phyloP scores from a whole-genome alignment of 2,329 filamentous ascomycete species.

The Ophiosphaerella narmari region DNA sequence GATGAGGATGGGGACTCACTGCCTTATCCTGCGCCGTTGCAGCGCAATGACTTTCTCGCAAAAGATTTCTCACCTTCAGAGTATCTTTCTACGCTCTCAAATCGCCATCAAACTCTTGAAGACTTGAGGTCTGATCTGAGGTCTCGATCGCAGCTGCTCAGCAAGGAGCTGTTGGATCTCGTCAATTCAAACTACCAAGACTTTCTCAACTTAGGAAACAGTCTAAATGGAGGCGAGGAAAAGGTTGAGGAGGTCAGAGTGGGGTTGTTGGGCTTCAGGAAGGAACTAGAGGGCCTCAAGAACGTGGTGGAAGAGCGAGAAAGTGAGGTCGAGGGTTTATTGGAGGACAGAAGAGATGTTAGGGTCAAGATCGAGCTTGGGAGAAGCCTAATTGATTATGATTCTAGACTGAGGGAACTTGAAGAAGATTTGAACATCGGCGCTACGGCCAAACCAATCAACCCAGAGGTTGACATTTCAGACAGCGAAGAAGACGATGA shows the following conservation, averaged over 20 bases:
- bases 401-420: conserved; percentile 64
- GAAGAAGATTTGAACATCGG: conserved; percentile 67
- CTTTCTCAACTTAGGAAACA: conserved; percentile 81
- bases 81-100: conserved; percentile 81
- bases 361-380: conserved; percentile 66
- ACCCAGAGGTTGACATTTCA: conserved; percentile 13
- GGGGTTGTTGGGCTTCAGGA: conserved; percentile 80
- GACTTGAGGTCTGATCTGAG: conserved; percentile 87
- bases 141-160: conserved; percentile 76
- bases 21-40: conserved; percentile 85
- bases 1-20: conserved; percentile 69
- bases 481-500: conserved; percentile 39
- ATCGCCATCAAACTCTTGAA: conserved; percentile 94
- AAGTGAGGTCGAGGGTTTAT: conserved; percentile 64
- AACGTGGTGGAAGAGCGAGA: conserved; percentile 67
- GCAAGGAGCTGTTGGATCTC: conserved; percentile 85
- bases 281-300: conserved; percentile 78
- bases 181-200: conserved; percentile 95
- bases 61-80: conserved; percentile 74
- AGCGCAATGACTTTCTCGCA: conserved; percentile 79
- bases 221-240: conserved; percentile 85
- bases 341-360: conserved; percentile 73
- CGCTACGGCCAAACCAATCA: conserved; percentile 20
- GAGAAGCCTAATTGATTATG: conserved; percentile 67
- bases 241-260: conserved; percentile 89